Base-by-base conservation (phyloP, 257 asterid species). In the Ocimum tenuiflorum region DNA sequence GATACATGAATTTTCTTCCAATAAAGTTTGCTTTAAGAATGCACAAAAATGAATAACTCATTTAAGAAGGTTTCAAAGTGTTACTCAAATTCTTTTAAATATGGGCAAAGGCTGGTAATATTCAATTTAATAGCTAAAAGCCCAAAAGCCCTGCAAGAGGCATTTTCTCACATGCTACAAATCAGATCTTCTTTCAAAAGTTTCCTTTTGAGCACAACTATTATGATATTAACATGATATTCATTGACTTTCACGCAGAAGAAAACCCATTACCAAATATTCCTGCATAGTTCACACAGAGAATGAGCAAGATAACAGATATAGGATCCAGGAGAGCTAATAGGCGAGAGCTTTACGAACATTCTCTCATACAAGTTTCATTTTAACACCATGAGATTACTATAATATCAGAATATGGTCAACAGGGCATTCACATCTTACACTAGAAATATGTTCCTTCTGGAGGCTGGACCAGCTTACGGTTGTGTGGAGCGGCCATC, bases 361-460 rank as follows among this genome's bases (percentile, higher is more conserved):
- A 33, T 52, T 65, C 57, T 61, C 68, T 59, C 24, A n/a, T 15
- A 66, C 79, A 70, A 38, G 65, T 64, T 20, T 48, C 80, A 69
- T 59, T 60, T 64, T 59, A 47, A 53, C 31, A 4, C 31, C 27
- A n/a, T n/a, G n/a, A n/a, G n/a, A n/a, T n/a, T n/a, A 27, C 52
- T 17, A 52, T 65, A 50, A 46, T 48, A 46, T 56, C 51, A 18
- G 62, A 31, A 77, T 55, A 70, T 35, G 72, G 68, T 71, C 63
- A 31, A 53, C 14, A 51, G 17, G 77, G 63, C 71, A 71, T 0
- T 53, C 9, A 63, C 42, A 75, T 24, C 53, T 50, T 73, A 69
- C 36, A 66, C 87, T 85, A 89, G 82, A 89, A 89, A 70, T 78
- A 82, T 72, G 91, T 85, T 62, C 96, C 96, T 80, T 89, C 96